phyloP scores from a whole-genome alignment of 768 basidiomycete species.

The Calocera cornea region DNA sequence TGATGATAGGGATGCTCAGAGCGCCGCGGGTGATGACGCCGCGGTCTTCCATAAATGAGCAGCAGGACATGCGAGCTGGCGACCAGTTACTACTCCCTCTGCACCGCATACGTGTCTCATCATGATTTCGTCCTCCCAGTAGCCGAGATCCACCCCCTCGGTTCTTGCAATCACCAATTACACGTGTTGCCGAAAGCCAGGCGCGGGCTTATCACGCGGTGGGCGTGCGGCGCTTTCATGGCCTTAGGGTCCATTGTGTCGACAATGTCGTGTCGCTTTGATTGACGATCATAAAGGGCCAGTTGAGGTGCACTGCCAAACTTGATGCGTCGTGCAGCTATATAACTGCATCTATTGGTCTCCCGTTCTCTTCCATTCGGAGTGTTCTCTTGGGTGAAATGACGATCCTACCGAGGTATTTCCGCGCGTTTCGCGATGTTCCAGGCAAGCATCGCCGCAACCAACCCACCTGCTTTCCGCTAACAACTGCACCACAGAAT shows the following conservation, averaged over 20 bases:
- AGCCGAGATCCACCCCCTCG: too few relatives aligned
- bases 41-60: too few relatives aligned
- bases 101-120: too few relatives aligned
- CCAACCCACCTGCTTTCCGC: not conserved
- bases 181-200: too few relatives aligned
- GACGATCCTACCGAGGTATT: not conserved
- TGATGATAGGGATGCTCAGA: too few relatives aligned
- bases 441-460: not conserved
- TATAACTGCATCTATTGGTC: not conserved
- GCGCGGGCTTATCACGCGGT: not conserved
- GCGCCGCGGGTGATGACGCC: too few relatives aligned
- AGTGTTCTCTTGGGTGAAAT: not conserved
- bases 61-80: too few relatives aligned
- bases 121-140: too few relatives aligned
- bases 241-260: not conserved
- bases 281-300: not conserved
- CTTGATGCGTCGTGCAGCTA: not conserved
- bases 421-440: not conserved
- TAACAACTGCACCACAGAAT: not conserved
- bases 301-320: not conserved
- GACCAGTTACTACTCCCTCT: too few relatives aligned
- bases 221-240: not conserved
- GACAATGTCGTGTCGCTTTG: not conserved
- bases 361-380: not conserved
- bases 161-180: too few relatives aligned